Percentiles rank a stretch among this genome's conserved stretches.
phyloP scores from a whole-genome alignment of 1,139 yeast species.

The Lizanozyma gosingica region DNA sequence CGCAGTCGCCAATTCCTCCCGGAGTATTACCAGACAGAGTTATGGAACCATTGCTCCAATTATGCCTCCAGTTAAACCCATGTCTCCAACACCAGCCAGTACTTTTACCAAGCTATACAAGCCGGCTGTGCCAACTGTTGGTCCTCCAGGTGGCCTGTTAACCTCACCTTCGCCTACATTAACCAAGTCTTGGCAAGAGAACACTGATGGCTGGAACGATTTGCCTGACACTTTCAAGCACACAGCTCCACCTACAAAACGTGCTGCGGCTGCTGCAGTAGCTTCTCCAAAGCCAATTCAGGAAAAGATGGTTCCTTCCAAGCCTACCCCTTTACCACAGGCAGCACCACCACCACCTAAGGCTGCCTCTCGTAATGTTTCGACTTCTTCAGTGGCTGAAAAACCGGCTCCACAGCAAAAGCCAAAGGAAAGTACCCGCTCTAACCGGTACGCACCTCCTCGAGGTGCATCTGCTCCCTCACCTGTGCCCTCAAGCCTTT shows the following conservation, averaged over 20 bases:
- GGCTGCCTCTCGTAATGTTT: conserved; percentile 8
- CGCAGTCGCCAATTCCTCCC: background rate
- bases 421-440: conserved; percentile 2
- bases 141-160: background rate
- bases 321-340: conserved; percentile 1
- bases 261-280: conserved; percentile 26
- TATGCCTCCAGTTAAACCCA: background rate
- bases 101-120: conserved; percentile 11
- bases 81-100: conserved; percentile 1
- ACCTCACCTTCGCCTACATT: conserved; percentile 4
- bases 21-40: background rate
- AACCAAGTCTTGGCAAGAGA: conserved; percentile 38
- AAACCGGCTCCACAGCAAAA: background rate
- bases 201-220: conserved; percentile 92
- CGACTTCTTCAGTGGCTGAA: conserved; percentile 7
- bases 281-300: conserved; percentile 7
- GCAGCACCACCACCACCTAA: conserved; percentile 12
- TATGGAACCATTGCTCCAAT: background rate
- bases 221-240: conserved; percentile 63
- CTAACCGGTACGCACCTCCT: conserved; percentile 1
- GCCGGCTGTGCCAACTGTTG: conserved; percentile 9
- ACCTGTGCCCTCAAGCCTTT: conserved; percentile 2
- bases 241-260: conserved; percentile 40
- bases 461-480: conserved; percentile 2
- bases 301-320: conserved; percentile 4